Evolutionary conservation across 2,329 filamentous ascomycete genomes (phyloP).

Genomic region (Arthrobotrys pseudoclavata): DNA sequence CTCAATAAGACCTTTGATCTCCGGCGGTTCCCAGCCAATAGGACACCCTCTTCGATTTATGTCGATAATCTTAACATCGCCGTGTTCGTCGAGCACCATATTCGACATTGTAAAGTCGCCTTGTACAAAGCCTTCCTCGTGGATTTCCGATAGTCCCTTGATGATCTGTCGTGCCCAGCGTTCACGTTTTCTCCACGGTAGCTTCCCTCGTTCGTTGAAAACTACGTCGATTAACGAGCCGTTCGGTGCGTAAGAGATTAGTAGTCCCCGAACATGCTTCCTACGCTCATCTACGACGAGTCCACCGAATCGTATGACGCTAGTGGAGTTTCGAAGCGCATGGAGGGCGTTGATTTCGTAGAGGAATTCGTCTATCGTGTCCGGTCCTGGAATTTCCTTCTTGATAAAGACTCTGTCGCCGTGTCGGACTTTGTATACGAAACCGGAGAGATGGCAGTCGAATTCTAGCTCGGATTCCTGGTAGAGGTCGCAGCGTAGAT

Average conservation of each 20-base stretch:
- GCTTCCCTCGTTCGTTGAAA: conserved; percentile 75
- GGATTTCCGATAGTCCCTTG: conserved; percentile 88
- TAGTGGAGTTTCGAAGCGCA: conserved; percentile 77
- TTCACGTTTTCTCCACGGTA: conserved; percentile 80
- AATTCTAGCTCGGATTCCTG: conserved; percentile 83
- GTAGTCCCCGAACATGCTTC: conserved; percentile 83
- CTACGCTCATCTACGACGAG: conserved; percentile 84
- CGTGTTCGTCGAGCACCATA: conserved; percentile 87
- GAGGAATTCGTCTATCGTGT: conserved; percentile 94
- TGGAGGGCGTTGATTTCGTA: conserved; percentile 98
- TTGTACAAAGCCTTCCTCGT: conserved; percentile 96
- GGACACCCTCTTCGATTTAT: conserved; percentile 98
- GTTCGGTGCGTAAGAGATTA: conserved; percentile 88
- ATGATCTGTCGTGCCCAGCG: conserved; percentile 94
- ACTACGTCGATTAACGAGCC: conserved; percentile 92
- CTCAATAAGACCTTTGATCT: conserved; percentile 86
- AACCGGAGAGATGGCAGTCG: conserved; percentile 93
- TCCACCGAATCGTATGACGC: conserved; percentile 88
- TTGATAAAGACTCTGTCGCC: conserved; percentile 82
- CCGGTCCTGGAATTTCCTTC: conserved; percentile 96
- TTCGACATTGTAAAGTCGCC: conserved; percentile 98
- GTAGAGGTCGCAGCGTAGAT: conserved; percentile 76
- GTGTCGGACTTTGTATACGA: conserved; percentile 91
- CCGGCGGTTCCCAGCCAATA: conserved; percentile 96
- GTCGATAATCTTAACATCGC: conserved; percentile 96